Conservation (phyloP, 805 yeast genomes). For the Cyberlindnera xylosilytica region DNA sequence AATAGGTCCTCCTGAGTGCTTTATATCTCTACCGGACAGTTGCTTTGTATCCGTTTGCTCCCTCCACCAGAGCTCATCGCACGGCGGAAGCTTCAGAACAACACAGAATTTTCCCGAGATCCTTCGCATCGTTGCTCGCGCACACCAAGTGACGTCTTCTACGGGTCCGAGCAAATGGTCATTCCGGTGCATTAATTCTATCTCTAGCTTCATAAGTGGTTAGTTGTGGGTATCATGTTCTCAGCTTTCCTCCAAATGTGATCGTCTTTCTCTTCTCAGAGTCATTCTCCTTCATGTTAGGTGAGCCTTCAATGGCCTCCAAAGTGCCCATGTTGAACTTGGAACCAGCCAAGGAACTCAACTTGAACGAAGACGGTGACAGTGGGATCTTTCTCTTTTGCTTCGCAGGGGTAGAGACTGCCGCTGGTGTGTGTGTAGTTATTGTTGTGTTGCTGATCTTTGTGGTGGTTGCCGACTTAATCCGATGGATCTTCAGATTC, state of each 20-base stretch:
- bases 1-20: too few relatives aligned
- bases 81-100: neutral
- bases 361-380: slow-evolving; percentile 26
- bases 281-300: slow-evolving; percentile 14
- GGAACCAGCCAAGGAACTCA: slow-evolving; percentile 19
- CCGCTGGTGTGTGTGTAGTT: slow-evolving; percentile 22
- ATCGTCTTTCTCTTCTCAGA: neutral
- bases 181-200: neutral
- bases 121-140: too few relatives aligned
- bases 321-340: slow-evolving; percentile 6
- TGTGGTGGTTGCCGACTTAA: slow-evolving; percentile 22
- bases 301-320: slow-evolving; percentile 26
- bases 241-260: slow-evolving; percentile 9
- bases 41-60: neutral
- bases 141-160: too few relatives aligned
- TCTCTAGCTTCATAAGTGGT: too few relatives aligned
- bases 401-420: slow-evolving; percentile 3
- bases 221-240: neutral
- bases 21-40: neutral
- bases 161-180: neutral
- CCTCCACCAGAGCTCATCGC: too few relatives aligned
- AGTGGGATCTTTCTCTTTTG: slow-evolving; percentile 17
- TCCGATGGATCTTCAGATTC: slow-evolving; percentile 12
- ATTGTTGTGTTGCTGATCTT: slow-evolving; percentile 21
- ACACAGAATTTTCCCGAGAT: too few relatives aligned